Evolutionary conservation across 1,284 basidiomycete genomes (phyloP), one percentile per base, ranked within the genome.

Genomic region (Cryptococcus sp.): DNA sequence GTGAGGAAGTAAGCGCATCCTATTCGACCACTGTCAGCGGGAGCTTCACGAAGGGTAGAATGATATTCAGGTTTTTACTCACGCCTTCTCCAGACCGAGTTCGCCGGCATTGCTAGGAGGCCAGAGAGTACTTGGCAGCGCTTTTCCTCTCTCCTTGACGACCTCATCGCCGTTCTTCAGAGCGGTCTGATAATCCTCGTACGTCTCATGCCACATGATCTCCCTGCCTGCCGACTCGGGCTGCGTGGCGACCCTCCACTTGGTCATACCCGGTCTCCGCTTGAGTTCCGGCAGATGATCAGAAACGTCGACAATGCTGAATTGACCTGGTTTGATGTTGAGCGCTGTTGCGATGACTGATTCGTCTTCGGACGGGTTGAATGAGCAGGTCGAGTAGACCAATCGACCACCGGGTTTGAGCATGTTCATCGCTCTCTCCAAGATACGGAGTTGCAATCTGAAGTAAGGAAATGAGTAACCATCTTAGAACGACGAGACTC

Each of bases 301-400:
- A 1, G 89, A 87, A 47, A 90, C 88, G 71, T 97, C 91, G 22
- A 95, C 83, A 22, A 99, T 82, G 54, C 86, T 83, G 71, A 93
- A 93, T 17, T 88, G 89, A 87, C 66, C 89, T 27, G 86, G 83
- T 64, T 87, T 85, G 4, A 82, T 79, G 62, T 85, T 85, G 30
- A 97, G 81, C 0, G 90, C 93, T 38, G 90, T 88, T 1, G 91
- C 89, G 35, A 99, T 83, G 59, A 99, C 95, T 8, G 96, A 92
- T 79, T 99, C 96, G 76, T 99, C 98, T 80, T 99, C 96, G 30
- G 94, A 84, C 1, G 95, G 96, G 78, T 99, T 99, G 69, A 99
- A 82, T 1, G 94, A 98, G 76, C 96, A 99, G 0, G 95, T 99
- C 4, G 95, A 99, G 79, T 99, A 99, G 25, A 98, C 94, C 58